Evolutionary conservation across 164 flowering plant genomes (phyloP).

Genomic region (Vitis rotundifolia): DNA sequence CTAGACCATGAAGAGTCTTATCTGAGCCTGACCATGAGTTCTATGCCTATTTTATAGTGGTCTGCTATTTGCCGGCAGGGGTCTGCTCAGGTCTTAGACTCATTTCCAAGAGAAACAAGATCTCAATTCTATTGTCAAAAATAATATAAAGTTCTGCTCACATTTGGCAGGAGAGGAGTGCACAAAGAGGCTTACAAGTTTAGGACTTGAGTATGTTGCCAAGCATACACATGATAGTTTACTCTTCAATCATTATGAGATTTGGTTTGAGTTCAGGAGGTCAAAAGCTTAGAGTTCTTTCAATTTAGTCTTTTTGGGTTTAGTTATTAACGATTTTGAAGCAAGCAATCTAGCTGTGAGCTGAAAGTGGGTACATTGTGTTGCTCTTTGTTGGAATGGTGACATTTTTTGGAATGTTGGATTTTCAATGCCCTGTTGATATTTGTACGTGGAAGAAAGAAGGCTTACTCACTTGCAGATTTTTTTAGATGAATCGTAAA

Average conservation of each 20-base stretch:
- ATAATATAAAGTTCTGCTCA: conserved; percentile 90
- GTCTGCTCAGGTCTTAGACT: too few relatives aligned
- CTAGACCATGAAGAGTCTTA: too few relatives aligned
- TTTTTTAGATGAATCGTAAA: background rate
- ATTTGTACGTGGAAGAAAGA: background rate
- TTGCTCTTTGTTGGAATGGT: conserved; percentile 6
- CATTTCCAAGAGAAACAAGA: too few relatives aligned
- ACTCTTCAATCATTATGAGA: conserved; percentile 91
- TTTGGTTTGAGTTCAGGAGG: conserved; percentile 88
- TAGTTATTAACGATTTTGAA: conserved; percentile 6
- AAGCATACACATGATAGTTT: conserved; percentile 92
- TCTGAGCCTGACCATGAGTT: too few relatives aligned
- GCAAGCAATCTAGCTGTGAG: background rate
- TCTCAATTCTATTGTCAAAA: too few relatives aligned
- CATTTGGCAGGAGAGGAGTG: conserved; percentile 93
- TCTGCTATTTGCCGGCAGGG: too few relatives aligned
- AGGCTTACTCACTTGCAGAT: background rate
- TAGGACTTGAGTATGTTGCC: conserved; percentile 81
- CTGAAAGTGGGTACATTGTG: background rate
- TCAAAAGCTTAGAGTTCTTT: conserved; percentile 29
- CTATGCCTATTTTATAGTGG: too few relatives aligned
- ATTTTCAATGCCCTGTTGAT: background rate
- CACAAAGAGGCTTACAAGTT: conserved; percentile 53
- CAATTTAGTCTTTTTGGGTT: background rate
- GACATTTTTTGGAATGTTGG: background rate